Base-by-base conservation (phyloP, 331 rosid species). In the Telfairia occidentalis region DNA sequence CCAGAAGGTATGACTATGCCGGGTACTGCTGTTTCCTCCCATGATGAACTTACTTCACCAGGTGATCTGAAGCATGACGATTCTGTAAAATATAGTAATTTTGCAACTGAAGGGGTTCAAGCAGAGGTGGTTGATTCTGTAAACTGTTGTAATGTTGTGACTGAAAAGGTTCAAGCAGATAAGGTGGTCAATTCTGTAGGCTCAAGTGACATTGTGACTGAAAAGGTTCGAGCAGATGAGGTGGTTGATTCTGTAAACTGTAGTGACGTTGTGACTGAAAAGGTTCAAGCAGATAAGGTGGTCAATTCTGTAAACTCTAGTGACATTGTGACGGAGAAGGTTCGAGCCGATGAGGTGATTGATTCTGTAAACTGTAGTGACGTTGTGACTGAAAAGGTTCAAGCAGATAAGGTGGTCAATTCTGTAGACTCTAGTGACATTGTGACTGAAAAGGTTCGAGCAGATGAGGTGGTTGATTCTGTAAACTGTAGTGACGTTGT, bases 361-460 rank as follows among this genome's bases (percentile, higher is more conserved):
- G 1, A 63, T 63, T 63, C 48, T 46, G 43, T 18, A 3, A 46
- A 28, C 58, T 46, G 16, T 46, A 46, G 42, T 45, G 75, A 70
- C 7, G 8, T 13, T 9, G 26, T 49, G 21, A 24, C 42, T 70
- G 75, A 70, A 70, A 29, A 45, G 42, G 42, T 28, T 70, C 58
- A 1, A 70, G 75, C 58, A 71, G 73, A 66, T 66, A 19, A 40
- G 15, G 73, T 40, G 52, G 73, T 40, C 1, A 3, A 66, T 38
- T 38, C 52, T 21, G 35, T 10, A 23, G 12, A 18, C 59, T 71
- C 9, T 71, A 48, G 59, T 29, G 50, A 64, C 4, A 3, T 64
- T 64, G 64, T 26, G 34, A 3, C 74, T 76, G 74, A 34, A 38
- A 48, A 52, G 71, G 59, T 63, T 30, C 73, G 0, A 76, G 63